Percentiles rank a stretch among this genome's conserved stretches.
These are phyloP conservation scores for Erythrobasidium hasegawianum DNA, from an alignment of 1,284 basidiomycete genomes.

Conservation along the genomic window DNA sequence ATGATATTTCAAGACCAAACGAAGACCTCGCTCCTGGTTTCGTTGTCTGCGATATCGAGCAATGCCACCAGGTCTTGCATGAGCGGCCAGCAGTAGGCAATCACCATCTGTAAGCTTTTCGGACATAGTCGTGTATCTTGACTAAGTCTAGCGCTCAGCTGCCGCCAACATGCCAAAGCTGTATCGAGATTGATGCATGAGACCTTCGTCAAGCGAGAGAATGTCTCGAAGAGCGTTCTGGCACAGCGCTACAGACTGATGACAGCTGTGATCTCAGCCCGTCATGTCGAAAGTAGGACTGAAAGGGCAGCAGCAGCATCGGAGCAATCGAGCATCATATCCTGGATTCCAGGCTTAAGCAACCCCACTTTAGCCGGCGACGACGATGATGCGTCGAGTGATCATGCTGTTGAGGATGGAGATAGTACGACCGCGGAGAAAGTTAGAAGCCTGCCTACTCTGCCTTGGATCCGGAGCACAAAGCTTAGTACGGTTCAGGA, in stretches of 20 bases:
- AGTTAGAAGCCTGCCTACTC: background rate
- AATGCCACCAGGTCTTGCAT: background rate
- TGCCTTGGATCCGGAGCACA: conserved; percentile 14
- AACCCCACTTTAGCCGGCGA: background rate
- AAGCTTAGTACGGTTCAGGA: conserved; percentile 22
- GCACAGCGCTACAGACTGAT: conserved; percentile 19
- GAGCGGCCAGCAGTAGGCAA: background rate
- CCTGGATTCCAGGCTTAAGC: background rate
- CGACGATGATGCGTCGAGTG: conserved; percentile 6
- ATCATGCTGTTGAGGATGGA: conserved; percentile 19
- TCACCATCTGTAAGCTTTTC: background rate
- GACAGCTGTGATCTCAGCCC: conserved; percentile 24
- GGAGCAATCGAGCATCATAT: background rate
- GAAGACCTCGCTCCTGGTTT: background rate
- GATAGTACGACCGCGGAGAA: background rate
- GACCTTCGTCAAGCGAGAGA: conserved; percentile 9
- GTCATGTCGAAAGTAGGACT: conserved; percentile 1
- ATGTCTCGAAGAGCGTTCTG: conserved; percentile 2
- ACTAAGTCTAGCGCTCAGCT: conserved; percentile 2
- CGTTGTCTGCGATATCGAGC: background rate
- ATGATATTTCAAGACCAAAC: background rate
- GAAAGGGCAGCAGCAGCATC: background rate
- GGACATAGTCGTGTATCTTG: no score
- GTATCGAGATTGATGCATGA: conserved; percentile 22
- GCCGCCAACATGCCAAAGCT: conserved; percentile 18